A percentile compares a stretch with the other conserved stretches of the same genome.
phyloP scores from a whole-genome alignment of 768 basidiomycete species.

The Auriscalpium vulgare region DNA sequence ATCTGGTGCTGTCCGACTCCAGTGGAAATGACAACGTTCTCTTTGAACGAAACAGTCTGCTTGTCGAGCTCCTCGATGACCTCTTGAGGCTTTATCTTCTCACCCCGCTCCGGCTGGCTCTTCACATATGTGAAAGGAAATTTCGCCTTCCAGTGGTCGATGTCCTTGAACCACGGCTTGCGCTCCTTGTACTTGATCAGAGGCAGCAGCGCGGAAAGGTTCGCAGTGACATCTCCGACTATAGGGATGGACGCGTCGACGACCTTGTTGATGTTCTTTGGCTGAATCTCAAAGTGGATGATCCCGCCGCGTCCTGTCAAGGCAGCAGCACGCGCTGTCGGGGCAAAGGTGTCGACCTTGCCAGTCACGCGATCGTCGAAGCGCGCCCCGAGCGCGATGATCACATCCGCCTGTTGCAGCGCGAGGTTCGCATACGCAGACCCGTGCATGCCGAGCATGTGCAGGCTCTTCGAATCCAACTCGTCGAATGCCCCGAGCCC shows the following conservation, averaged over 20 bases:
- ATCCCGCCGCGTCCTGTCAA: conserved; percentile 85
- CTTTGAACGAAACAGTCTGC: conserved; percentile 74
- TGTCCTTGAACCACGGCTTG: conserved; percentile 74
- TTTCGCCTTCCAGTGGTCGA: conserved; percentile 74
- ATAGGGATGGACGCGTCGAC: conserved; percentile 91
- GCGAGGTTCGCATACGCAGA: conserved; percentile 95
- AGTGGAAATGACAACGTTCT: conserved; percentile 81
- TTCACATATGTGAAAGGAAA: conserved; percentile 88
- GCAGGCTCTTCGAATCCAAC: conserved; percentile 72
- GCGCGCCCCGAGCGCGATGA: conserved; percentile 92
- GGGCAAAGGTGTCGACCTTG: conserved; percentile 83
- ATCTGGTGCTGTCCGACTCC: conserved; percentile 99
- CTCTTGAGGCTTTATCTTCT: conserved; percentile 90
- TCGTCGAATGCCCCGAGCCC: conserved; percentile 97
- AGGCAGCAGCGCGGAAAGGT: conserved; percentile 76
- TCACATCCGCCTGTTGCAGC: conserved; percentile 95
- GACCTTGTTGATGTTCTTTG: conserved; percentile 99
- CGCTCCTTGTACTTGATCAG: conserved; percentile 59
- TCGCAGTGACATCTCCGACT: conserved; percentile 86
- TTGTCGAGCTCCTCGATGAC: conserved; percentile 87
- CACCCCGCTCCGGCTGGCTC: conserved; percentile 41
- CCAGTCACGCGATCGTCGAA: conserved; percentile 99
- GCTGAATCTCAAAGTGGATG: conserved; percentile 98
- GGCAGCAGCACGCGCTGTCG: conserved; percentile 82
- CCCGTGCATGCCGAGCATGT: conserved; percentile 99